Evolutionary conservation across 768 basidiomycete species (phyloP).

Genomic region (Lactifluus pinguis): DNA sequence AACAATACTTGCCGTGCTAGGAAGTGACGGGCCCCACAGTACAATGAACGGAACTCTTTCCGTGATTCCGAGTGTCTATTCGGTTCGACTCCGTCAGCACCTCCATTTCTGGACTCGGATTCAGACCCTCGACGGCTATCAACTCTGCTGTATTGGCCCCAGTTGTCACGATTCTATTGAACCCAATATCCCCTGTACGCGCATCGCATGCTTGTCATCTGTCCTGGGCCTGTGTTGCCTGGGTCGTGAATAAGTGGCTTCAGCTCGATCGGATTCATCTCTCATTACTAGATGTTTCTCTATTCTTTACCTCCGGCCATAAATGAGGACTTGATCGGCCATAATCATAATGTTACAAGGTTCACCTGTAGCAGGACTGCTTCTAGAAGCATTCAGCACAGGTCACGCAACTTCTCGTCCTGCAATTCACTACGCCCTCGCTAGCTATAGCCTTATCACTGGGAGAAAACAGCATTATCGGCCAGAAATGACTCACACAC

Average conservation of each 20-base stretch:
- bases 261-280: too few species aligned
- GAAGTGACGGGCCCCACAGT: neutral
- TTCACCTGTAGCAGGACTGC: slow-evolving; percentile 22
- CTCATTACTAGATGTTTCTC: neutral
- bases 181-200: too few species aligned
- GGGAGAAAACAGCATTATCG: too few species aligned
- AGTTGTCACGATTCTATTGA: neutral
- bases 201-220: too few species aligned
- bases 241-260: too few species aligned
- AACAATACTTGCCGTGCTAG: slow-evolving; percentile 24
- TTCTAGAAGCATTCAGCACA: slow-evolving; percentile 15
- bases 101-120: neutral
- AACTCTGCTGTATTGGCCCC: neutral
- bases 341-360: slow-evolving; percentile 17
- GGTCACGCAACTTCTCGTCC: slow-evolving; percentile 24
- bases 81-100: neutral
- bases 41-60: neutral
- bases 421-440: slow-evolving; percentile 26
- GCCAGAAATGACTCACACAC: too few species aligned
- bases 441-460: slow-evolving; percentile 18
- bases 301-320: neutral
- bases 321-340: neutral
- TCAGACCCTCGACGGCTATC: neutral
- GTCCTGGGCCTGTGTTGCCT: too few species aligned
- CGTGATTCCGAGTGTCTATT: neutral